Evolutionary conservation across 768 basidiomycete species (phyloP), one percentile per base, ranked within the genome.

Genomic region (Tulasnella sp.): DNA sequence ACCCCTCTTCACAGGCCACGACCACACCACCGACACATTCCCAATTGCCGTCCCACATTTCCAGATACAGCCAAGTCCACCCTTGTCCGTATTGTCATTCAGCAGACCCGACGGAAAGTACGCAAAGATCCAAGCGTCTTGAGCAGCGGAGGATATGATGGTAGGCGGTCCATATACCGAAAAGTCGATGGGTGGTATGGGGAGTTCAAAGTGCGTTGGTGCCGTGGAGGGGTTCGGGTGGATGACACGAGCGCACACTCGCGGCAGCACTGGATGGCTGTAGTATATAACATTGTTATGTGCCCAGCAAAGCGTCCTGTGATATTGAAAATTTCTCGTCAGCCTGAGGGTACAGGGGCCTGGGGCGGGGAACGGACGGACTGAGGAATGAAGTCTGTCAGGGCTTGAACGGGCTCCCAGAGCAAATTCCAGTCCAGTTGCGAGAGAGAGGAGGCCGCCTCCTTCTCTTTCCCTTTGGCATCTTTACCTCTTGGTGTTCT

Each of bases 1-100:
- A 9, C 46, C 42, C 14, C 21, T 45, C 35, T 57, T 43, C 11
- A 57, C 46, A 25, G 29, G 55, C 55, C 55, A 57, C 27, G 23
- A 34, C 8, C 17, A 21, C 17, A 34, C 12, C n/a, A 35, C 42
- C 8, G 46, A 32, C 43, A 32, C 31, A 17, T 19, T 25, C n/a
- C 55, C 55, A n/a, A 39, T 43, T 12, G 48, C 42, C 17, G 42
- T 23, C 9, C 29, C 23, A 34, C 42, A 23, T 17, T 48, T 15
- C 29, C 42, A 57, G 11, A 57, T 43, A 32, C 55, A 57, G 27
- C 21, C 55, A 11, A 57, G n/a, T 14, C 55, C 55, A 34, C n/a
- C n/a, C n/a, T 57, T 32, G 4, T 19, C 40, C 19, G 31, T 29
- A 31, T 21, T 31, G n/a, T 46, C 19, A 46, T 15, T 52, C 21